A percentile compares a stretch with the other conserved stretches of the same genome.
phyloP scores from a whole-genome alignment of 1,139 yeast species.

The Geotrichum histeridarum region DNA sequence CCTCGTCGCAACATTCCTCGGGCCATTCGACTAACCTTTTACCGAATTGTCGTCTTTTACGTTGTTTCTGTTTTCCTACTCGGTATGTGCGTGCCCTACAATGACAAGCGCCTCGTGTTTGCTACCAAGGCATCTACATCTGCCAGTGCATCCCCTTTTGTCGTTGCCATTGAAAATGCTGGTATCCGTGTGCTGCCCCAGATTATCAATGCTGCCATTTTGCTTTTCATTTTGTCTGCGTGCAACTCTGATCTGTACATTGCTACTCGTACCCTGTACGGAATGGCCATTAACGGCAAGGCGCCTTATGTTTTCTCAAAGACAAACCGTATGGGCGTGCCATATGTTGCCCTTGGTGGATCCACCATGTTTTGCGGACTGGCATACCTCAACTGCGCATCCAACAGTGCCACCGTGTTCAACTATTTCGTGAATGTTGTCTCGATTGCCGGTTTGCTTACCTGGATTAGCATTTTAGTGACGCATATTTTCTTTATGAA shows the following conservation, averaged over 20 bases:
- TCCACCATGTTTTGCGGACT: constrained; percentile 49
- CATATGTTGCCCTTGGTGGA: constrained; percentile 47
- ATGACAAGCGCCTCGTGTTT: constrained; percentile 36
- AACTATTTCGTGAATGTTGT: constrained; percentile 65
- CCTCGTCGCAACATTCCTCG: constrained; percentile 74
- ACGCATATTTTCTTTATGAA: constrained; percentile 60
- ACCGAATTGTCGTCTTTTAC: constrained; percentile 49
- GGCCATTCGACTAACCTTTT: constrained; percentile 74
- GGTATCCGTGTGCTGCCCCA: constrained; percentile 58
- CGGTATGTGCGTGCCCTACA: constrained; percentile 45
- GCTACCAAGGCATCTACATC: constrained; percentile 34
- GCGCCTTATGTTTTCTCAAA: constrained; percentile 58
- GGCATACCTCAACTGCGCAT: constrained; percentile 58
- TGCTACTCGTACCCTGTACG: constrained; percentile 63
- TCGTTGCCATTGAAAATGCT: constrained; percentile 56
- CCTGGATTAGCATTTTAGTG: constrained; percentile 61
- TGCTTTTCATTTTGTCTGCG: constrained; percentile 66
- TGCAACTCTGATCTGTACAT: constrained; percentile 70
- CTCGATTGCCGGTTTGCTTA: constrained; percentile 62
- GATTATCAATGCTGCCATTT: constrained; percentile 61
- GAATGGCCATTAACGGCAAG: constrained; percentile 55
- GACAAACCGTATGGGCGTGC: constrained; percentile 64
- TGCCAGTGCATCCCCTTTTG: constrained; percentile 74
- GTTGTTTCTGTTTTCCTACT: constrained; percentile 45
- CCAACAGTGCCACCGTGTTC: constrained; percentile 53